These are phyloP conservation scores for Endoconidiophora laricicola DNA, from an alignment of 2,329 filamentous ascomycete genomes.

Conservation along the genomic window DNA sequence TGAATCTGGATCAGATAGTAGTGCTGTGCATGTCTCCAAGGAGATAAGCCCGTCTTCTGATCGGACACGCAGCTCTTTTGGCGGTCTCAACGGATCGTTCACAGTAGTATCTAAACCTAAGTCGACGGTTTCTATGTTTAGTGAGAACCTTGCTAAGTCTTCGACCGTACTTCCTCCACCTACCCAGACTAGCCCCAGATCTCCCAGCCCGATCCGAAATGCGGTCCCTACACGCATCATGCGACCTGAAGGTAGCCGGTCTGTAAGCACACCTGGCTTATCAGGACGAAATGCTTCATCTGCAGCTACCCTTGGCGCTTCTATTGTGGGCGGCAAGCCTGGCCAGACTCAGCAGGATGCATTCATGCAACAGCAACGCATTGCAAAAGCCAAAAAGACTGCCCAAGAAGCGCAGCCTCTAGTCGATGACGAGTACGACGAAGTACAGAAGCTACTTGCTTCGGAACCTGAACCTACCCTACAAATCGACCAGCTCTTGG, in stretches of 20 bases:
- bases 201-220: conserved; percentile 53
- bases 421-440: conserved; percentile 52
- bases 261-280: conserved; percentile 38
- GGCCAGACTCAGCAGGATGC: conserved; percentile 28
- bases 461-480: conserved; percentile 45
- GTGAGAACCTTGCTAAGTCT: conserved; percentile 2
- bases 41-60: conserved; percentile 30
- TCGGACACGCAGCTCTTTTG: conserved; percentile 40
- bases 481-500: conserved; percentile 51
- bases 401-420: conserved; percentile 40
- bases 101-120: conserved; percentile 23
- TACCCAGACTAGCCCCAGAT: conserved; percentile 43
- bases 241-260: conserved; percentile 33
- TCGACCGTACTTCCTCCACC: conserved; percentile 27
- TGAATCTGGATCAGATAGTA: conserved; percentile 33
- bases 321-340: conserved; percentile 11
- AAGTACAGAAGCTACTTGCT: conserved; percentile 44
- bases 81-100: conserved; percentile 29
- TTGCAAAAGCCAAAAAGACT: conserved; percentile 36
- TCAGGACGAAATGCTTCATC: conserved; percentile 33
- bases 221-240: conserved; percentile 35
- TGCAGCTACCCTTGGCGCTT: conserved; percentile 23
- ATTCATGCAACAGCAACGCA: conserved; percentile 34
- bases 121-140: conserved; percentile 1
- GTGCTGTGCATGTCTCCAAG: conserved; percentile 47